Conservation (phyloP, 2,329 filamentous ascomycete species). For the Colletotrichum trifolii region DNA sequence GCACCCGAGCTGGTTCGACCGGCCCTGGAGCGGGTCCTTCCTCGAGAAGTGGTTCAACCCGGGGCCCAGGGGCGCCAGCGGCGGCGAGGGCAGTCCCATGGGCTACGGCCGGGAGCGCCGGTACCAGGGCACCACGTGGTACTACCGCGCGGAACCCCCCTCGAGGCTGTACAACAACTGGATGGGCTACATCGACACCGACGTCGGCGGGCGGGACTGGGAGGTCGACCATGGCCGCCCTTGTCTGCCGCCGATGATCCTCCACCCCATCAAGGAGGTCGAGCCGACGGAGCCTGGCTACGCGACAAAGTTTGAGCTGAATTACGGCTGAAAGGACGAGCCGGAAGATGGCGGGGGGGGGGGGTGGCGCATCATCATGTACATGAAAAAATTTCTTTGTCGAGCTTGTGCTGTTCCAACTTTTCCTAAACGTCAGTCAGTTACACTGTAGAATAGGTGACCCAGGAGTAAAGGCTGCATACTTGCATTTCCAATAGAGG, state of each 20-base stretch:
- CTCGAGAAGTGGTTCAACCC: slow-evolving; percentile 71
- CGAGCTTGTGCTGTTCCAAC: too few species aligned
- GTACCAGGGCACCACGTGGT: slow-evolving; percentile 70
- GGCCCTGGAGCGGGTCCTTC: slow-evolving; percentile 71
- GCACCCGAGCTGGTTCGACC: slow-evolving; percentile 83
- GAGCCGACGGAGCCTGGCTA: slow-evolving; percentile 59
- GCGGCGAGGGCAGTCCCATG: slow-evolving; percentile 66
- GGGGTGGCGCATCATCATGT: too few species aligned
- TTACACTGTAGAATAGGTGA: too few species aligned
- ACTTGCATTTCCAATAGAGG: too few species aligned
- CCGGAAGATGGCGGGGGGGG: slow-evolving; percentile 34
- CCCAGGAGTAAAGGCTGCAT: too few species aligned
- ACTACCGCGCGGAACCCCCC: slow-evolving; percentile 67
- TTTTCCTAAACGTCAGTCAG: too few species aligned
- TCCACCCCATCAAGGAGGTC: slow-evolving; percentile 71
- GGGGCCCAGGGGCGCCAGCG: slow-evolving; percentile 64
- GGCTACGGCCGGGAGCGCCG: slow-evolving; percentile 69
- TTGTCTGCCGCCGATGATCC: slow-evolving; percentile 68
- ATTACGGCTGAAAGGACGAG: slow-evolving; percentile 47
- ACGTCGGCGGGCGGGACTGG: slow-evolving; percentile 66
- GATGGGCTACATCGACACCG: slow-evolving; percentile 69
- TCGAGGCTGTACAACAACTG: slow-evolving; percentile 72
- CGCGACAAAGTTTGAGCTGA: slow-evolving; percentile 50
- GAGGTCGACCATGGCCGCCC: slow-evolving; percentile 65
- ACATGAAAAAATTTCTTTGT: too few species aligned